Evolutionary conservation across 768 basidiomycete genomes (phyloP), one percentile per base, ranked within the genome.

Genomic region (Pisolithus albus): DNA sequence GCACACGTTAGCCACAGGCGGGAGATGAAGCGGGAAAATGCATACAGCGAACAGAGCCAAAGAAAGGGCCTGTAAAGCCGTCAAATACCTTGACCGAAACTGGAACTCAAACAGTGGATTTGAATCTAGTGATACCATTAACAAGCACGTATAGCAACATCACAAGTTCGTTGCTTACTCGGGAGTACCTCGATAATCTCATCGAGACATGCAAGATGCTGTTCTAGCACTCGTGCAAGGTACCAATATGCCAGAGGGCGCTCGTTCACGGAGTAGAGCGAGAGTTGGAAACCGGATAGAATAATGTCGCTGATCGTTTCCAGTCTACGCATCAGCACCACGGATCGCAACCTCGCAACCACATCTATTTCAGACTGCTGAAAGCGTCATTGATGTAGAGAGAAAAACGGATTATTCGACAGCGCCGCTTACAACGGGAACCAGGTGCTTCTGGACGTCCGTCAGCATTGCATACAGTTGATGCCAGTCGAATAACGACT

Each of bases 191-290:
- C 55, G 15, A 76, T 45, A 41, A 87, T 49, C 15, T 68, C 63
- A 49, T 86, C 81, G 49, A 87, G 64, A 52, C 71, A 77, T 3
- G 67, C 64, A 8, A 86, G 59, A 56, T 88, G 82, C 21, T 65
- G 65, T 18, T 83, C 79, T 1, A 84, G 68, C 3, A 89, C 75
- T 41, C 76, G 74, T 3, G 76, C 62, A 5, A 73, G 69, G 59
- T 87, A 87, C 84, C 87, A 90, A 66, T 91, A 90, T 2, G 88
- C 84, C 54, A 88, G 80, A 0, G 84, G 72, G 32, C 72, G 77
- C 60, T 92, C 90, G 40, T 85, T 78, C 1, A 74, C 64, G 19
- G 79, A 72, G 59, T 90, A 88, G 7, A 92, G 64, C 42, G 87
- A 84, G 19, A 90, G 65, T 63, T 91, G 87, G 55, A 88, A 86